phyloP scores from a whole-genome alignment of 2,329 filamentous ascomycete species.

The Dryadomyces sulphureus region DNA sequence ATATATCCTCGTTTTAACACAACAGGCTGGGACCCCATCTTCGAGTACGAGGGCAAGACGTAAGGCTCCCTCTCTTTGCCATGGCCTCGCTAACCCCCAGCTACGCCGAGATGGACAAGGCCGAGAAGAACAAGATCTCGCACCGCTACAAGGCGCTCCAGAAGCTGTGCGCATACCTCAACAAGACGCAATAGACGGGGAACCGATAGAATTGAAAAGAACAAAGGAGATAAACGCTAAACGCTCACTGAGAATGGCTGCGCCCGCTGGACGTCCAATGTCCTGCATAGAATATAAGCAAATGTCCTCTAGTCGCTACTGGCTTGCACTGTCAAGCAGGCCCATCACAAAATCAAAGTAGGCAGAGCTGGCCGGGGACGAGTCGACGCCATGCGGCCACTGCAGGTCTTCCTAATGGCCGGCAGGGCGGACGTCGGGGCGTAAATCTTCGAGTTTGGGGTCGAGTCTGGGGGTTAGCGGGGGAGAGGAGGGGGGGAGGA shows the following conservation, averaged over 20 bases:
- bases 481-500: no score
- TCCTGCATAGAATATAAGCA: no score
- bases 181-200: constrained; percentile 13
- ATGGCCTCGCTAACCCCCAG: constrained; percentile 21
- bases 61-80: constrained; percentile 19
- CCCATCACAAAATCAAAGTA: no score
- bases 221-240: no score
- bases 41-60: constrained; percentile 85
- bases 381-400: no score
- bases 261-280: no score
- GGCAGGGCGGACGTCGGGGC: not conserved
- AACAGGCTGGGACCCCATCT: constrained; percentile 87
- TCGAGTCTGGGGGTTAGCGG: not conserved
- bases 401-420: no score
- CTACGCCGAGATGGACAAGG: constrained; percentile 88
- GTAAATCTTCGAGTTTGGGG: not conserved
- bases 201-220: not conserved
- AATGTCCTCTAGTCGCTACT: no score
- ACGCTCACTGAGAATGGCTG: no score
- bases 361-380: no score
- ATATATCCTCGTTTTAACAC: not conserved
- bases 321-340: no score
- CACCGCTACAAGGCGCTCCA: constrained; percentile 78
- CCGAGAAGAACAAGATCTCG: constrained; percentile 79
- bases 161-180: constrained; percentile 74